Evolutionary conservation across 495 filamentous ascomycete genomes (phyloP).

Genomic region (Penicillium parvum): DNA sequence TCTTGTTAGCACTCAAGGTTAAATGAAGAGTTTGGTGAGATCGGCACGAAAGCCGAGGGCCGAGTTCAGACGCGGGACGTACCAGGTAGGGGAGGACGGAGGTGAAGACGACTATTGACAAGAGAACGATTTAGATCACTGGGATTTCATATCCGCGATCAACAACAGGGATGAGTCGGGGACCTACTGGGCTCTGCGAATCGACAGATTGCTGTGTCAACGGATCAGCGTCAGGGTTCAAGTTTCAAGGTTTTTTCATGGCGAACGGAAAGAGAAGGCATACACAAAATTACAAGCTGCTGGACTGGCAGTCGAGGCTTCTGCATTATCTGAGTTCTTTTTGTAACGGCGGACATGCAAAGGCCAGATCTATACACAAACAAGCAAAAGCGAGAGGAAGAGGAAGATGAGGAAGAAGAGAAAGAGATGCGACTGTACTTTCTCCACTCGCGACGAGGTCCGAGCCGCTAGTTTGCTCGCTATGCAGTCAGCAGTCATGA

Average conservation of each 20-base stretch:
- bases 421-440: neutral
- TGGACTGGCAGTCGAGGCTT: conserved; percentile 43
- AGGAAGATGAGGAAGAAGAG: neutral
- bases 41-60: conserved; percentile 1
- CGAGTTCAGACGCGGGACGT: conserved; percentile 10
- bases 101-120: conserved; percentile 61
- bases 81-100: conserved; percentile 83
- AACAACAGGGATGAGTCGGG: neutral
- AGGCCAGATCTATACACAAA: neutral
- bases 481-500: no score
- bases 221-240: conserved; percentile 7
- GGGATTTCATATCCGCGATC: neutral
- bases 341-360: no score
- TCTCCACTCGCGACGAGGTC: neutral
- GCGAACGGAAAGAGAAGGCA: conserved; percentile 21
- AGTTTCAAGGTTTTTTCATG: neutral
- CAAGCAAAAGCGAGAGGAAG: neutral
- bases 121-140: neutral
- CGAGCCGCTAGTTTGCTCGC: neutral
- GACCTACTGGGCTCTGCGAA: conserved; percentile 72
- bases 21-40: neutral
- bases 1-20: conserved; percentile 1
- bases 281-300: conserved; percentile 61
- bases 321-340: conserved; percentile 19
- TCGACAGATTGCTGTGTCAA: conserved; percentile 52